phyloP scores from a whole-genome alignment of 768 basidiomycete species.

The Mycena leptocephala region DNA sequence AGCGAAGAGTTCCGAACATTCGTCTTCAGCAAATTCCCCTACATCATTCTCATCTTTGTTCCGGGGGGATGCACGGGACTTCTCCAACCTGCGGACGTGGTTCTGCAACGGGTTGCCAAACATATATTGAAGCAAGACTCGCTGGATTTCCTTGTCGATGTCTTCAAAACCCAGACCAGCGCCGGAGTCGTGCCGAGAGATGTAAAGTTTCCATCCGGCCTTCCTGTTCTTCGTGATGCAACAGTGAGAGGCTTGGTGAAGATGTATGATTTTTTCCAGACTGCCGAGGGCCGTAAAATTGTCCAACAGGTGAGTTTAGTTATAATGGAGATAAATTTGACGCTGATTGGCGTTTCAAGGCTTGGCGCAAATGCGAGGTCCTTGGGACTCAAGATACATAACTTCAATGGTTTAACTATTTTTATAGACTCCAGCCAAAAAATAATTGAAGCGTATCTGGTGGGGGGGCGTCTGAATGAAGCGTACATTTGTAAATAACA shows the following conservation, averaged over 20 bases:
- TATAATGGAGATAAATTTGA: background rate
- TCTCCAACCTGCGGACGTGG: background rate
- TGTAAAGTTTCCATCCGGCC: background rate
- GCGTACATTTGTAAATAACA: too few species aligned
- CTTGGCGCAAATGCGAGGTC: conserved; percentile 1
- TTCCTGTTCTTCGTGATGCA: background rate
- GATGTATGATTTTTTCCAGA: background rate
- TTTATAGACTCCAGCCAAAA: too few species aligned
- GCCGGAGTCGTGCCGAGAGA: background rate
- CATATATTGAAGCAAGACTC: background rate
- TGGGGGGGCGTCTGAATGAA: too few species aligned
- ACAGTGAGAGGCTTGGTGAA: background rate
- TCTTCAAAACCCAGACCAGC: background rate
- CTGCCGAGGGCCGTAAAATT: background rate
- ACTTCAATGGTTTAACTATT: too few species aligned
- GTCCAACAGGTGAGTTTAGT: background rate
- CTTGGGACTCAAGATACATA: too few species aligned
- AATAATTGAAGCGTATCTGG: too few species aligned
- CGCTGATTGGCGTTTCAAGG: too few species aligned
- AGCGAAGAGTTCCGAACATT: background rate
- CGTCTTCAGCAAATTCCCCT: background rate
- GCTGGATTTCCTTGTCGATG: background rate
- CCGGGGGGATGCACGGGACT: background rate
- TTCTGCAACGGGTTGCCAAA: background rate
- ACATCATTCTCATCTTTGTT: conserved; percentile 1